Percentiles rank a stretch among this genome's conserved stretches.
Evolutionary conservation across 2,329 filamentous ascomycete genomes (phyloP).

Genomic region (Epichloe typhina): DNA sequence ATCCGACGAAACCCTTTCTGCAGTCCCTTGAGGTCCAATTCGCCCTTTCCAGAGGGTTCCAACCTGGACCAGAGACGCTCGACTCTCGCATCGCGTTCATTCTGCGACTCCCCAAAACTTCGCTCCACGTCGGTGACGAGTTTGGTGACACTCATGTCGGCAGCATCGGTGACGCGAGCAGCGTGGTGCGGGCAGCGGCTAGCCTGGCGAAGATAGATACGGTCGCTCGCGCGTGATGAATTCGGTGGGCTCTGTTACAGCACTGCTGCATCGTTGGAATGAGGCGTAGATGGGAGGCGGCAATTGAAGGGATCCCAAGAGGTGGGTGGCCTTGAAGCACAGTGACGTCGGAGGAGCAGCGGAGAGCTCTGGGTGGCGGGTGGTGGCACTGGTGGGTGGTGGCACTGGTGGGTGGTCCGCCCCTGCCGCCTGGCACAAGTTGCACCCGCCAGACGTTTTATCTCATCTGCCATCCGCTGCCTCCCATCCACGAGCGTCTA

Average conservation of each 20-base stretch:
- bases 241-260: conserved; percentile 2
- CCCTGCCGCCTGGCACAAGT: too few species aligned
- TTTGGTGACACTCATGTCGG: conserved; percentile 29
- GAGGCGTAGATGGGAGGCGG: not conserved
- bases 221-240: conserved; percentile 7
- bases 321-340: conserved; percentile 1
- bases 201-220: conserved; percentile 4
- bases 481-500: not conserved
- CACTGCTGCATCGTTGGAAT: conserved; percentile 7
- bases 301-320: conserved; percentile 1
- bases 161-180: conserved; percentile 13
- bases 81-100: conserved; percentile 68
- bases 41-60: conserved; percentile 61
- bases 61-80: conserved; percentile 74
- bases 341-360: conserved; percentile 5
- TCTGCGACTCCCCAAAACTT: conserved; percentile 65
- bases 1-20: conserved; percentile 76
- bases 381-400: too few species aligned
- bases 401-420: too few species aligned
- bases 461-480: not conserved
- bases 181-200: conserved; percentile 16
- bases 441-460: too few species aligned
- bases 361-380: not conserved
- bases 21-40: conserved; percentile 72
- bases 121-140: conserved; percentile 38